phyloP scores from a whole-genome alignment of 2,329 filamentous ascomycete species.

The Lachnellula occidentalis region DNA sequence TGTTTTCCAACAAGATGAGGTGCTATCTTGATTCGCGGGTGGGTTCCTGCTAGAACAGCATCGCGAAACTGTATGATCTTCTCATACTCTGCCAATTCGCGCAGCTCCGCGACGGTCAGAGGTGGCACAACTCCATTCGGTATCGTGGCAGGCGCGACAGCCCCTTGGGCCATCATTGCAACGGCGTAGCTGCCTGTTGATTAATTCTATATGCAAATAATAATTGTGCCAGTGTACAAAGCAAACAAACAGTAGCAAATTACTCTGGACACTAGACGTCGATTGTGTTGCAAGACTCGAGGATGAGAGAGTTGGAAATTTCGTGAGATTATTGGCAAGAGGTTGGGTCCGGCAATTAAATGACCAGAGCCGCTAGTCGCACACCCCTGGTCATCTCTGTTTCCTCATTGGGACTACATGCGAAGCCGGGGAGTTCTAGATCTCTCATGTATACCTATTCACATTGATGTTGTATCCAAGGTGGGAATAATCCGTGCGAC shows the following conservation, averaged over 20 bases:
- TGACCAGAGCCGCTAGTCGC: too few species aligned
- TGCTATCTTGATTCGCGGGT: conserved; percentile 56
- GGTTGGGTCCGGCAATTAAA: neutral
- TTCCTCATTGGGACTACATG: neutral
- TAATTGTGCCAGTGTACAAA: conserved; percentile 6
- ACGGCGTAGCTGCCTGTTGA: conserved; percentile 16
- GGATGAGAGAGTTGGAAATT: neutral
- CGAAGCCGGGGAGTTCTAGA: neutral
- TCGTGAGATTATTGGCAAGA: neutral
- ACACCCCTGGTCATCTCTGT: too few species aligned
- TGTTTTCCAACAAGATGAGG: conserved; percentile 35
- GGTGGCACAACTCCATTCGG: conserved; percentile 23
- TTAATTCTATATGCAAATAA: conserved; percentile 12
- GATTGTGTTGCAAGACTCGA: neutral
- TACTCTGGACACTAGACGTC: conserved; percentile 1
- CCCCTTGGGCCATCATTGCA: conserved; percentile 31
- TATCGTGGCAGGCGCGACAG: conserved; percentile 29
- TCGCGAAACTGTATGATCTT: conserved; percentile 79
- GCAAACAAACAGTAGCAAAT: conserved; percentile 9
- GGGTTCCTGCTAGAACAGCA: conserved; percentile 71
- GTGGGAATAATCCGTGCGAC: neutral
- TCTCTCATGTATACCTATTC: neutral
- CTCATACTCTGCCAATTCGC: conserved; percentile 65
- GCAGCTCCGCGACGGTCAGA: conserved; percentile 43
- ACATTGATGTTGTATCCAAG: neutral